These are phyloP conservation scores for Mimosa pudica DNA, from an alignment of 306 rosid genomes.

Conservation along the genomic window DNA sequence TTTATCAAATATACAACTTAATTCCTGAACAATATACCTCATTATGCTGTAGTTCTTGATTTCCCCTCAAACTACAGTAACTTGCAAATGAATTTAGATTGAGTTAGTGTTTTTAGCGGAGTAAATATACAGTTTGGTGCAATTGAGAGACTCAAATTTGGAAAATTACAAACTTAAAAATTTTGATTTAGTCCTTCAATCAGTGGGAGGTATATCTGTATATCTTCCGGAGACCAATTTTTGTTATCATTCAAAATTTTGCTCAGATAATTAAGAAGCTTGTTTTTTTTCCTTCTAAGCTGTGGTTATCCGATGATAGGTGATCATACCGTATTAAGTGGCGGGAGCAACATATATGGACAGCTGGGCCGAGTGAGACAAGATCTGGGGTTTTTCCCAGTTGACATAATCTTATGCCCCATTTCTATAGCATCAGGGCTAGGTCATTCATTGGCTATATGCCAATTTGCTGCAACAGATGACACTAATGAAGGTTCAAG, in stretches of 20 bases:
- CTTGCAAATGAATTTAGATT: neutral
- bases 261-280: neutral
- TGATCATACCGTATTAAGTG: slow-evolving; percentile 67
- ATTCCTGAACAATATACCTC: neutral
- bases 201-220: neutral
- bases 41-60: neutral
- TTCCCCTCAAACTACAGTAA: neutral
- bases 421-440: slow-evolving; percentile 76
- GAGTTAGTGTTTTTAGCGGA: neutral
- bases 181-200: neutral
- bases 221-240: neutral
- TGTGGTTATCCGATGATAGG: slow-evolving; percentile 55
- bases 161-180: neutral
- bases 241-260: neutral
- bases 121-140: neutral
- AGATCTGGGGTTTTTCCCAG: slow-evolving; percentile 73
- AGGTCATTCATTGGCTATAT: slow-evolving; percentile 91
- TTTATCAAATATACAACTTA: neutral
- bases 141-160: neutral
- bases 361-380: slow-evolving; percentile 69
- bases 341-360: slow-evolving; percentile 80
- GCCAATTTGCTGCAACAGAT: slow-evolving; percentile 47
- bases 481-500: slow-evolving; percentile 43
- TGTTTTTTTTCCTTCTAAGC: slow-evolving; percentile 17
- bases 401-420: slow-evolving; percentile 55